A percentile compares a stretch with the other conserved stretches of the same genome.
Conservation (phyloP, 208 protist species). For the Novymonas esmeraldas region DNA sequence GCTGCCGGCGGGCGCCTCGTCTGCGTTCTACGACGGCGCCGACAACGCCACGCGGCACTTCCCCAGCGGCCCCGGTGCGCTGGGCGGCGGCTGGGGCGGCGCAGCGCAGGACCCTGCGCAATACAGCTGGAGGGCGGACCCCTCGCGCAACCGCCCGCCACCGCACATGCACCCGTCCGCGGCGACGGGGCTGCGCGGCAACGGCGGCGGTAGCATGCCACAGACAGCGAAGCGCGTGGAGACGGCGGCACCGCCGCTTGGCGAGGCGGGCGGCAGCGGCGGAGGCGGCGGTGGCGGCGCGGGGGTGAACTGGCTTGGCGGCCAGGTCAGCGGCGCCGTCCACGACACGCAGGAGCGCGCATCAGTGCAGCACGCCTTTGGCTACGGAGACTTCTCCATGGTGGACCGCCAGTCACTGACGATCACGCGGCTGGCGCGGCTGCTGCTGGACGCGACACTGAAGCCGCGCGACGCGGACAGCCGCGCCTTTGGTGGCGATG, state of each 20-base stretch:
- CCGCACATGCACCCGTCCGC: slow-evolving; percentile 16
- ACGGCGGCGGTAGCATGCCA: neutral
- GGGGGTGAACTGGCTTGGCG: slow-evolving; percentile 35
- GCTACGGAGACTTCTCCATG: slow-evolving; percentile 63
- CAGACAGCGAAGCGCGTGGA: slow-evolving; percentile 21
- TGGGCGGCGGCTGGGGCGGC: slow-evolving; percentile 8
- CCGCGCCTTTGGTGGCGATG: slow-evolving; percentile 64
- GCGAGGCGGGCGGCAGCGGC: neutral
- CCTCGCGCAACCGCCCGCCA: slow-evolving; percentile 14
- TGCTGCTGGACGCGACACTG: slow-evolving; percentile 67
- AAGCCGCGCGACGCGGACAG: slow-evolving; percentile 73
- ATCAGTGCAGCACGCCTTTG: slow-evolving; percentile 49
- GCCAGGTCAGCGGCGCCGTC: slow-evolving; percentile 20
- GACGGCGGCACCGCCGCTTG: slow-evolving; percentile 9
- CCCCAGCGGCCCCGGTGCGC: slow-evolving; percentile 15
- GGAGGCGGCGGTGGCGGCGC: neutral
- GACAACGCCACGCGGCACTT: slow-evolving; percentile 28
- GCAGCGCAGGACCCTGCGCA: slow-evolving; percentile 23
- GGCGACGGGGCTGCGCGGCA: slow-evolving; percentile 10
- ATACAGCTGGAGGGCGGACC: slow-evolving; percentile 58
- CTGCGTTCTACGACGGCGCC: slow-evolving; percentile 26
- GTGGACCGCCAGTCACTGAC: slow-evolving; percentile 54
- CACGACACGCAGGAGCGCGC: slow-evolving; percentile 28
- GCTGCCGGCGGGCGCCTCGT: neutral
- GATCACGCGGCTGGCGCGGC: slow-evolving; percentile 45